These are phyloP conservation scores for Aspergillus jensenii DNA, from an alignment of 2,329 filamentous ascomycete species.

Conservation along the genomic window DNA sequence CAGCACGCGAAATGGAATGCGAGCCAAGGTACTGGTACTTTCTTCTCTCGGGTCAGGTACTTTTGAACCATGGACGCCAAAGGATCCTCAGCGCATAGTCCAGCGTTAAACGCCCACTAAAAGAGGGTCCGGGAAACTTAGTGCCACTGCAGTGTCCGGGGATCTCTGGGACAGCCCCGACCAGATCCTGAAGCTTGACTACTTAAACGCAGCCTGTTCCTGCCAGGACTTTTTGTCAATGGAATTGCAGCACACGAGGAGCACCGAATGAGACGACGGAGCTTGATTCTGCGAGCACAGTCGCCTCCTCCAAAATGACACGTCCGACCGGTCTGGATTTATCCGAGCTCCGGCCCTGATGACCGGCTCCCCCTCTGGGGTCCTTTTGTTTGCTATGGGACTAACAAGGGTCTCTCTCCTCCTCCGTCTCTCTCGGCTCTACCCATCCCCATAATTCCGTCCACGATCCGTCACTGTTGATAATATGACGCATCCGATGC, in stretches of 20 bases:
- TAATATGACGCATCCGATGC: conserved; percentile 5
- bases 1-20: background rate
- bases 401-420: background rate
- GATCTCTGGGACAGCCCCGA: background rate
- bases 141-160: background rate
- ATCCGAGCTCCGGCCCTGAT: conserved; percentile 5
- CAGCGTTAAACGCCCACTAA: background rate
- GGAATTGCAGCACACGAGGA: no score
- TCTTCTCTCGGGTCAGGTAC: background rate
- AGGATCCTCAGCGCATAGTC: background rate
- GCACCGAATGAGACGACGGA: background rate
- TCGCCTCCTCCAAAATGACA: background rate
- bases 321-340: background rate
- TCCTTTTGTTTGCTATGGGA: background rate
- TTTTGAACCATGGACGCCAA: background rate
- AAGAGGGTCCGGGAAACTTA: conserved; percentile 1
- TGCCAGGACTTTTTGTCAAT: background rate
- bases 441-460: background rate
- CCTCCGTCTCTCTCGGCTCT: background rate
- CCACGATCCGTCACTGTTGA: no score
- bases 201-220: background rate
- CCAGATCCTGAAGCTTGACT: background rate
- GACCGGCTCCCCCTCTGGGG: background rate
- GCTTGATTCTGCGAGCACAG: background rate
- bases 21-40: conserved; percentile 8